A percentile compares a stretch with the other conserved stretches of the same genome.
Conservation (phyloP, 768 basidiomycete species). For the Rhodotorula diobovata region DNA sequence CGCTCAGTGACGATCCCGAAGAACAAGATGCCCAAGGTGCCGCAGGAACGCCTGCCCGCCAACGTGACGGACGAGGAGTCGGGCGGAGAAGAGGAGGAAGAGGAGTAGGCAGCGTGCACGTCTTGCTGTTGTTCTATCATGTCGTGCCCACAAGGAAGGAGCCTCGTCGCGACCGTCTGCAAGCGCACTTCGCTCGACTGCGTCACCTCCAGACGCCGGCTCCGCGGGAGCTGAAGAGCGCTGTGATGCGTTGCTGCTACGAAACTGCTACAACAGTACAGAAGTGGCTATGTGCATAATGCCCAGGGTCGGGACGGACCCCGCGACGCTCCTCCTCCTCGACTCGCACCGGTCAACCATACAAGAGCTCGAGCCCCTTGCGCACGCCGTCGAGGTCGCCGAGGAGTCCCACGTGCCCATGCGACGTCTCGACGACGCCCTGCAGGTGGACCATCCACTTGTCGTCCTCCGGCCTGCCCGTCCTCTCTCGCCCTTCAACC, state of each 20-base stretch:
- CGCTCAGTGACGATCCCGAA: neutral
- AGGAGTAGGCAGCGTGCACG: too few relatives aligned
- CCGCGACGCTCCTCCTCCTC: neutral
- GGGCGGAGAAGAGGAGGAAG: neutral
- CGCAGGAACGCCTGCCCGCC: neutral
- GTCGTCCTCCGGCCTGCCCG: neutral
- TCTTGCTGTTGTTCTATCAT: too few relatives aligned
- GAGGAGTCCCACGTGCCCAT: constrained; percentile 22
- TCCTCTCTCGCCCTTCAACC: neutral
- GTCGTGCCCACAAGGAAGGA: too few relatives aligned
- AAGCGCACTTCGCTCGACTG: too few relatives aligned
- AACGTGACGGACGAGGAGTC: constrained; percentile 8
- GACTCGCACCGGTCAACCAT: neutral
- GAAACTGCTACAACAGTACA: neutral
- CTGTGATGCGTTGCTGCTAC: too few relatives aligned
- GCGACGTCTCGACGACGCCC: constrained; percentile 18
- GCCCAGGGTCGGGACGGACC: neutral
- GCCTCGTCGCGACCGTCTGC: too few relatives aligned
- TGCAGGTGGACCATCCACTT: constrained; percentile 10
- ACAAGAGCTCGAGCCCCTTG: constrained; percentile 7
- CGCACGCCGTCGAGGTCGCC: constrained; percentile 18
- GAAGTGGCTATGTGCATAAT: neutral
- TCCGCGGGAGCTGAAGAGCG: too few relatives aligned
- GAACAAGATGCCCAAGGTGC: neutral
- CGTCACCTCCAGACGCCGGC: too few relatives aligned